These are phyloP conservation scores for Barnettozyma wickerhamii DNA, from an alignment of 805 yeast species.

Conservation along the genomic window DNA sequence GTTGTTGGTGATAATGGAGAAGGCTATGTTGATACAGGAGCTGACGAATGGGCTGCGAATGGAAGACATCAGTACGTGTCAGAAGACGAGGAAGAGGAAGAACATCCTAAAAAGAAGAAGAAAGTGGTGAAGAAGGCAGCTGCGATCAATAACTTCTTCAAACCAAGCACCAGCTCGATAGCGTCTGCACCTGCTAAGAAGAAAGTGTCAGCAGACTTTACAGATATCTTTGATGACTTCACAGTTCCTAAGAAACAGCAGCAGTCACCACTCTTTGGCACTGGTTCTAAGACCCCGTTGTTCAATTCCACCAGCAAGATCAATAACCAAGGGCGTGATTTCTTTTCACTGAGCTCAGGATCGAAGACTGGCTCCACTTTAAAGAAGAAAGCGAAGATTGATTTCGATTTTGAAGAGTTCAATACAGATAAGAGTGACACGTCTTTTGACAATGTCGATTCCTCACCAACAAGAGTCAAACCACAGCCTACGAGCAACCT, in stretches of 20 bases:
- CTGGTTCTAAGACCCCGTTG: constrained; percentile 17
- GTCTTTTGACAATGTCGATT: constrained; percentile 27
- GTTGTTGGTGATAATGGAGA: constrained; percentile 92
- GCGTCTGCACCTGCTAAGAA: constrained; percentile 27
- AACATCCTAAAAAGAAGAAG: constrained; percentile 16
- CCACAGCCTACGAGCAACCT: constrained; percentile 11
- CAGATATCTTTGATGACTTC: constrained; percentile 54
- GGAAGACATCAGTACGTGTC: constrained; percentile 42
- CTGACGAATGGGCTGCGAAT: constrained; percentile 76
- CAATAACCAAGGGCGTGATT: constrained; percentile 20
- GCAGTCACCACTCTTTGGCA: constrained; percentile 12
- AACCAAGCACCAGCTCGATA: constrained; percentile 31
- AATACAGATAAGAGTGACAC: constrained; percentile 23
- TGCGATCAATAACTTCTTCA: constrained; percentile 51
- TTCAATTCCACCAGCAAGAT: constrained; percentile 24
- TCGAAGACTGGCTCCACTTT: constrained; percentile 25
- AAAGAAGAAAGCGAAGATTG: constrained; percentile 18
- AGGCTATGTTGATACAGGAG: constrained; percentile 93
- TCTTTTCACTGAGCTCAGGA: constrained; percentile 21
- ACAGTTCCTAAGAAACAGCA: constrained; percentile 17
- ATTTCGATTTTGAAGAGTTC: constrained; percentile 27
- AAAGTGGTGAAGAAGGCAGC: constrained; percentile 31
- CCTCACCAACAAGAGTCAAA: constrained; percentile 36
- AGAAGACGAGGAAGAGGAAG: constrained; percentile 43
- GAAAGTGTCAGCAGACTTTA: constrained; percentile 52